Percentiles rank a stretch among this genome's conserved stretches.
phyloP scores from a whole-genome alignment of 345 rosid genomes.

The Xanthoceras sorbifolium region DNA sequence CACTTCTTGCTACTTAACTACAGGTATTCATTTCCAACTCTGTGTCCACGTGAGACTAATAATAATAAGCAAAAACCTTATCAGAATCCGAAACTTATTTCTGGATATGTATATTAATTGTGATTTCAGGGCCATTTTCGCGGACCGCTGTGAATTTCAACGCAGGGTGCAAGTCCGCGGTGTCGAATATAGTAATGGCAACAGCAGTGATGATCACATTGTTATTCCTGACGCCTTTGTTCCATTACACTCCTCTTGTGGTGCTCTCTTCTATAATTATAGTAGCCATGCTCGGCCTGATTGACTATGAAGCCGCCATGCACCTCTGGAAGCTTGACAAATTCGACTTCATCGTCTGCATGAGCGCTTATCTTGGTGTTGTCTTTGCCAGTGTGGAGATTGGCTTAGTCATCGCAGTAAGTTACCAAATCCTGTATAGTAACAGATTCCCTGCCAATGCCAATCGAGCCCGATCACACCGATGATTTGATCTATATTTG shows the following conservation, averaged over 20 bases:
- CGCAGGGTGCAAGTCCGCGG: conserved; percentile 87
- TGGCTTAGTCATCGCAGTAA: conserved; percentile 74
- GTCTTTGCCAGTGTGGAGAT: conserved; percentile 82
- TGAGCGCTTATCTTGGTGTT: conserved; percentile 79
- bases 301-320: conserved; percentile 79
- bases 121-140: conserved; percentile 81
- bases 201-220: conserved; percentile 79
- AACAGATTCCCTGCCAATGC: not conserved
- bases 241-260: conserved; percentile 90
- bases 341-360: conserved; percentile 80
- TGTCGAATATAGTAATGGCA: conserved; percentile 94
- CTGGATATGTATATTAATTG: not conserved
- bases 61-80: too few species aligned
- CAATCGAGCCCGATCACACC: not conserved
- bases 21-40: conserved; percentile 43
- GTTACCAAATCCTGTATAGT: conserved; percentile 8
- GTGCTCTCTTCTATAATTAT: conserved; percentile 85
- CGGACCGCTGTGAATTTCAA: conserved; percentile 92
- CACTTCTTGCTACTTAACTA: conserved; percentile 88
- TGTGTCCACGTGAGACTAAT: not conserved
- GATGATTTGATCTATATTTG: not conserved
- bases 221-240: conserved; percentile 79
- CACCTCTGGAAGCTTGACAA: conserved; percentile 89
- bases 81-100: not conserved
- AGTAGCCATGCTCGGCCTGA: conserved; percentile 88